Evolutionary conservation across 2,329 filamentous ascomycete species (phyloP), one percentile per base, ranked within the genome.

Genomic region (Paracamarosporium sp.): DNA sequence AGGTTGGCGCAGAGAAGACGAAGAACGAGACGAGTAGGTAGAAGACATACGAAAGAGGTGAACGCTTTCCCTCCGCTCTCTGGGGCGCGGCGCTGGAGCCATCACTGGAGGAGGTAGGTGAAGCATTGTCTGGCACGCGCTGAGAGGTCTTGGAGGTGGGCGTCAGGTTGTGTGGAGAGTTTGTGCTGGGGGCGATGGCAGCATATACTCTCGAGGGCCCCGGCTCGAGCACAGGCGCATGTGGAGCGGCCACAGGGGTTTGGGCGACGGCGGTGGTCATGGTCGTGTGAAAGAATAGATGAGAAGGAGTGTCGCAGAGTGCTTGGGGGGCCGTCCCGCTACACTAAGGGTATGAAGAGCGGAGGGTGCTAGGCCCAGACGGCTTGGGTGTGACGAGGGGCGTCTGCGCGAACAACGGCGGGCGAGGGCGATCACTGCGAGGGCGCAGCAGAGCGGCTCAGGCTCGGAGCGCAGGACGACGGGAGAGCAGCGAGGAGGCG

Each of bases 41-140:
- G 66, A 66, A 59, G 65, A 80, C 80, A 72, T 77, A 83, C 81
- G 80, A 80, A 69, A 78, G 80, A 63, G 82, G 83, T 62, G 82
- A 83, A 59, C 76, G 81, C 79, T 85, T 85, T 73, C 82, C 81
- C 73, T 78, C 82, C 66, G 55, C 78, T 72, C 75, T 65, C 62
- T 64, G 74, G 66, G 70, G 68, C 57, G 69, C 59, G 63, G 45
- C 45, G 45, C 45, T 35, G 45, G 71, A 73, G 67, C 70, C 65
- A 66, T 71, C 69, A 67, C 71, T 75, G 66, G 72, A 73, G 64
- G 69, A 73, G 65, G 73, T 76, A 72, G 74, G 73, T 73, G 74
- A 76, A 75, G 71, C 72, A 72, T 76, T 72, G 61, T 76, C 70
- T 64, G 53, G 60, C 54, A 68, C 68, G 61, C 74, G 66, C 55